Evolutionary conservation across 345 rosid species (phyloP), one percentile per base, ranked within the genome.

Genomic region (Mangifera indica): DNA sequence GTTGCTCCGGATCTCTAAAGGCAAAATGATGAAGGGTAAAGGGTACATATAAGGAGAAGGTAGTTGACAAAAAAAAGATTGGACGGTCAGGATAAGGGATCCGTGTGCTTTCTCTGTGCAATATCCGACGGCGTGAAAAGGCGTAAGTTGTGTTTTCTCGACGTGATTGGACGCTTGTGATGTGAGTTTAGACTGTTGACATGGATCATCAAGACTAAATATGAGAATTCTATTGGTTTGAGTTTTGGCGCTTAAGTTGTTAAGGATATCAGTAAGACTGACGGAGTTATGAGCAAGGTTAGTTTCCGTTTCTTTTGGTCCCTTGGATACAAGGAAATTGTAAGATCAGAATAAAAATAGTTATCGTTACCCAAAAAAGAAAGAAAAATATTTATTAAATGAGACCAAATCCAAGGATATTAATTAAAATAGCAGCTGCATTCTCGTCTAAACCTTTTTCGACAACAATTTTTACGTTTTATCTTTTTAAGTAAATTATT

Each of bases 61-160:
- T 11, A 11, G 52, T 55, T 9, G 72, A 72, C 54, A 13, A 61
- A n/a, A 37, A 60, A 10, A 18, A 6, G 63, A 81, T 74, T 78
- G 72, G 83, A 84, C 82, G 87, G 83, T 42, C 61, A 70, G 1
- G 79, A 67, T 72, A 20, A 32, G 70, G 71, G 74, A 79, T 82
- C 78, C 83, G 26, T 91, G 91, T 91, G 93, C 77, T 91, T 84
- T 76, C 75, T 79, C 46, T 17, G 49, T 12, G 10, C 17, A 15
- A 17, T 20, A 88, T 87, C 78, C n/a, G 46, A 86, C 88, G 97
- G 88, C 69, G 20, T 22, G 0, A 13, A 79, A 70, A 20, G 17
- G 55, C 37, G 48, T 42, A 59, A 60, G 15, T 65, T 91, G 97
- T 91, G 97, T 81, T 91, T 88, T 82, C 87, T 87, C 66, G 1